Evolutionary conservation across 2,329 filamentous ascomycete species (phyloP).

Genomic region (Penicillium sp.): DNA sequence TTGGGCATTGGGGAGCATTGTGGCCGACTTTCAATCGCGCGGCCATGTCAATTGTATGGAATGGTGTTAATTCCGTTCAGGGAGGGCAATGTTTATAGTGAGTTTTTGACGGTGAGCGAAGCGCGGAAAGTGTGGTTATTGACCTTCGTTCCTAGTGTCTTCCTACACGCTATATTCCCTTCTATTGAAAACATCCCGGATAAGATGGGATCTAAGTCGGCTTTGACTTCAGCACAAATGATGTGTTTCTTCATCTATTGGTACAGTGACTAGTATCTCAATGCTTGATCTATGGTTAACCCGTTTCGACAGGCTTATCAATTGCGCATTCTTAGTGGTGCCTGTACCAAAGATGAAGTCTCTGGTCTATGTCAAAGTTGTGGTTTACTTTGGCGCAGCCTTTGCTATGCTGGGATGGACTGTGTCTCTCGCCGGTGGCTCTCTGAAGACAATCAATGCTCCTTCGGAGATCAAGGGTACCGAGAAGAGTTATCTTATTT

Average conservation of each 20-base stretch:
- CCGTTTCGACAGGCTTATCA: slow-evolving; percentile 28
- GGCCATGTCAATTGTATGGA: slow-evolving; percentile 50
- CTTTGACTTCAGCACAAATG: slow-evolving; percentile 44
- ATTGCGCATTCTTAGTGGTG: slow-evolving; percentile 42
- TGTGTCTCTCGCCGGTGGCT: slow-evolving; percentile 34
- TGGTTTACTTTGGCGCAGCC: slow-evolving; percentile 40
- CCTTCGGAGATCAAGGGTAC: slow-evolving; percentile 34
- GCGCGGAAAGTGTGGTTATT: not conserved
- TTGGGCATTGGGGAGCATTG: slow-evolving; percentile 48
- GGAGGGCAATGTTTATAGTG: slow-evolving; percentile 42
- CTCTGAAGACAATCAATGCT: slow-evolving; percentile 26
- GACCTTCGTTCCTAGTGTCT: slow-evolving; percentile 25
- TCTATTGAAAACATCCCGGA: slow-evolving; percentile 43
- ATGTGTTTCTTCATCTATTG: slow-evolving; percentile 47
- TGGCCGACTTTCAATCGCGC: slow-evolving; percentile 45
- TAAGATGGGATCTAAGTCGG: slow-evolving; percentile 42
- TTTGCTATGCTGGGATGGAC: slow-evolving; percentile 45
- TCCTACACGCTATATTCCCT: slow-evolving; percentile 47
- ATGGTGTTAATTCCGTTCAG: slow-evolving; percentile 44
- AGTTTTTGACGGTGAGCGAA: not conserved
- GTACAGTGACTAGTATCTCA: slow-evolving; percentile 12
- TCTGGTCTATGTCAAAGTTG: slow-evolving; percentile 39
- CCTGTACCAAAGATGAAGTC: slow-evolving; percentile 41
- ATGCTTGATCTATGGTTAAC: not conserved
- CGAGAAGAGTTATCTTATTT: slow-evolving; percentile 39